Evolutionary conservation across 2,329 filamentous ascomycete genomes (phyloP), one percentile per base, ranked within the genome.

Genomic region (Tolypocladium paradoxum): DNA sequence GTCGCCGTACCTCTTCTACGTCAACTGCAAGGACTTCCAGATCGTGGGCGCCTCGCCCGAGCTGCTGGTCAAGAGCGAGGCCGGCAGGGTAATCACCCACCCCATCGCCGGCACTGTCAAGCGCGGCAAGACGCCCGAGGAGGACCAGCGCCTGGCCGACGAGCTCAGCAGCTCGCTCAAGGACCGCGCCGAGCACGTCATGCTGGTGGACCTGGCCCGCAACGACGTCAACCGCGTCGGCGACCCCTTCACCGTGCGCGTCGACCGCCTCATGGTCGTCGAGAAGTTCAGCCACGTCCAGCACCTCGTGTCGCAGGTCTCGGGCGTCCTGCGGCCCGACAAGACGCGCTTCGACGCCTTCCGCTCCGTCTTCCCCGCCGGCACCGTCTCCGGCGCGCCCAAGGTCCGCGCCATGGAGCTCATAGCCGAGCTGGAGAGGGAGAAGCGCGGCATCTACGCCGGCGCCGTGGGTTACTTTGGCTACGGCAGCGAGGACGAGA

Each of bases 341-440:
- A 90, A 90, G 76, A 92, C 90, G 33, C 82, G 93, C 54, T 99
- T 96, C 71, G 92, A 97, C 66, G 93, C 93, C 11, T 95, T 99
- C 74, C 82, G 92, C 38, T 91, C 88, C 59, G 96, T 99, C 63
- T 99, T 99, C 75, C 93, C 93, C 0, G 93, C 93, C 5, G 93
- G 93, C 53, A 99, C 93, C 0, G 92, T 97, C 33, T 93, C 88
- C 20, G 93, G 93, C 5, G 92, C 93, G 4, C 93, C 93, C 54
- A 99, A 99, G 73, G 90, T 99, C 53, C 83, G 85, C 57, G 93
- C 93, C 3, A 99, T 99, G 93, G 88, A 96, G 72, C 76, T 99
- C 56, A 99, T 99, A 63, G 90, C 88, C 48, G 92, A 97, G 73
- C 74, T 97, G 48, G 93, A 99, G 73, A 76, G 81, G 58, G 93